These are phyloP conservation scores for Tolypocladium tropicale DNA, from an alignment of 2,329 filamentous ascomycete species.

Conservation along the genomic window DNA sequence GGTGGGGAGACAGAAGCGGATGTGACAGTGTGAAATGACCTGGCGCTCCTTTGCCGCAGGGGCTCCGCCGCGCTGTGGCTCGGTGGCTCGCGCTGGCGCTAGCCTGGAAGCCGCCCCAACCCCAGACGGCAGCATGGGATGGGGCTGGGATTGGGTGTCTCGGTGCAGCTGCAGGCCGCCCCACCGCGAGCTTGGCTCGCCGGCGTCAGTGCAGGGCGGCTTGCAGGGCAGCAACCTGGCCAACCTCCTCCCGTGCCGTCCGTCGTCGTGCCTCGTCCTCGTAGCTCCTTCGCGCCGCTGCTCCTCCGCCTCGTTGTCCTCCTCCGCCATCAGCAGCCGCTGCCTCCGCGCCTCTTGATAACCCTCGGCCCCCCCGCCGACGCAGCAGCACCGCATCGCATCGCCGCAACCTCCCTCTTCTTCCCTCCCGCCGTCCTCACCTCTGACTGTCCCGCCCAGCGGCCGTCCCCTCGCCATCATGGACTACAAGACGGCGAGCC, in stretches of 20 bases:
- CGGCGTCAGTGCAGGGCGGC: neutral
- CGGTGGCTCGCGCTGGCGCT: neutral
- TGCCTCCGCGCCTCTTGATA: neutral
- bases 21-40: neutral
- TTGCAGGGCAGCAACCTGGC: neutral
- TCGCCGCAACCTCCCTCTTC: neutral
- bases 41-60: neutral
- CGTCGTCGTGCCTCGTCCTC: too few relatives aligned
- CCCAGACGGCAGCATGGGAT: neutral
- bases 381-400: neutral
- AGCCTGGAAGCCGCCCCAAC: neutral
- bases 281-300: conserved; percentile 1
- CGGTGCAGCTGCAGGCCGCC: neutral
- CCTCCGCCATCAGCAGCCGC: neutral
- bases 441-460: neutral
- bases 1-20: neutral
- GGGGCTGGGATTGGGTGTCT: neutral
- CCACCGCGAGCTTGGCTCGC: neutral
- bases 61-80: neutral
- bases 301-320: neutral
- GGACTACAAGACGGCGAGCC: conserved; percentile 30
- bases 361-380: neutral
- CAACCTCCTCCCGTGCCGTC: conserved; percentile 2
- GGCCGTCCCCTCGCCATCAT: neutral
- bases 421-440: neutral